These are phyloP conservation scores for Colletotrichum salicis DNA, from an alignment of 2,329 filamentous ascomycete species.

Conservation along the genomic window DNA sequence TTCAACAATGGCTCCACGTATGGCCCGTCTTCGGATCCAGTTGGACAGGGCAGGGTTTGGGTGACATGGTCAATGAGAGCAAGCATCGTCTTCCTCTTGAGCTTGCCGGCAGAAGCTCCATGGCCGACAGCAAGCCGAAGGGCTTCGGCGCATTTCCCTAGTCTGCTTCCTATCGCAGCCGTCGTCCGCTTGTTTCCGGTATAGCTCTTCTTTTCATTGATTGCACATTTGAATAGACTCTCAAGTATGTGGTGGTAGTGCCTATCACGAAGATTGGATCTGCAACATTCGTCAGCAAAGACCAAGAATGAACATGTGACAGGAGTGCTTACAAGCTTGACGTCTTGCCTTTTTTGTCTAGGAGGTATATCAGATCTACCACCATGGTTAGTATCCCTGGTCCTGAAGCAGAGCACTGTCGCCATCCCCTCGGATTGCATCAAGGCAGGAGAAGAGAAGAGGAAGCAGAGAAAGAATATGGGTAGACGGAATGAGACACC, in stretches of 20 bases:
- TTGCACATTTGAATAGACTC: constrained; percentile 75
- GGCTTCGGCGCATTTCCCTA: constrained; percentile 76
- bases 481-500: background rate
- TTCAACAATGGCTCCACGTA: constrained; percentile 76
- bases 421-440: too few species aligned
- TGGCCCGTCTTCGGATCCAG: constrained; percentile 59
- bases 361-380: constrained; percentile 50
- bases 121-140: constrained; percentile 78
- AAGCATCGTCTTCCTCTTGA: constrained; percentile 82
- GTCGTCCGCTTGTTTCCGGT: constrained; percentile 64
- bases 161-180: constrained; percentile 63
- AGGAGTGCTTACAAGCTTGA: constrained; percentile 47
- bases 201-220: constrained; percentile 74
- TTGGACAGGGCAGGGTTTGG: constrained; percentile 71
- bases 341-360: constrained; percentile 48
- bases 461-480: background rate
- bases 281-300: constrained; percentile 4
- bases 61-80: constrained; percentile 84
- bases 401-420: background rate
- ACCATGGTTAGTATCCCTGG: background rate
- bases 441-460: background rate
- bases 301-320: background rate
- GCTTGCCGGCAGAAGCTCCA: constrained; percentile 64
- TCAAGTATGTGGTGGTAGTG: constrained; percentile 86
- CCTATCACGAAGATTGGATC: constrained; percentile 72